These are phyloP conservation scores for Naematelia aurantialba DNA, from an alignment of 768 basidiomycete genomes.

Conservation along the genomic window DNA sequence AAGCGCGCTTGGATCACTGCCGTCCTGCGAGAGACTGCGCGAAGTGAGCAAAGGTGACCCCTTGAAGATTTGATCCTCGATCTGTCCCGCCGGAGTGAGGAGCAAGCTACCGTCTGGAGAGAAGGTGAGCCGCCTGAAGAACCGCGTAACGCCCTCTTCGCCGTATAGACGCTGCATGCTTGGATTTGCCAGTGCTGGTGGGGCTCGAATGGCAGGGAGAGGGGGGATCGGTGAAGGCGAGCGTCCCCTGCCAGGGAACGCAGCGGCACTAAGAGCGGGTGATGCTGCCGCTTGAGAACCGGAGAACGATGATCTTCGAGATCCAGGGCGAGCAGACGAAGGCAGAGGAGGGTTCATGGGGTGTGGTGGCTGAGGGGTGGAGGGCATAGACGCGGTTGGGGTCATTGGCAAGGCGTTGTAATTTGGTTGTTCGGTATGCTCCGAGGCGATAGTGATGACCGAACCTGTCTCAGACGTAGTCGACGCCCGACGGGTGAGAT, in stretches of 20 bases:
- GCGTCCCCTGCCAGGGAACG: constrained; percentile 37
- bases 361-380: constrained; percentile 33
- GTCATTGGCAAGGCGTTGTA: constrained; percentile 46
- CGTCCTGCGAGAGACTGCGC: constrained; percentile 15
- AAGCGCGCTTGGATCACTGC: background rate
- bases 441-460: constrained; percentile 57
- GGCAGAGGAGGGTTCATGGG: constrained; percentile 46
- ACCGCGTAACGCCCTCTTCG: constrained; percentile 90
- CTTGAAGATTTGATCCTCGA: constrained; percentile 77
- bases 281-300: constrained; percentile 46
- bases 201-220: constrained; percentile 81
- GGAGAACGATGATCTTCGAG: constrained; percentile 45
- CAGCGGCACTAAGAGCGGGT: constrained; percentile 27
- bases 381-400: constrained; percentile 41
- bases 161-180: constrained; percentile 78
- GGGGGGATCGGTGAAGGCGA: constrained; percentile 54
- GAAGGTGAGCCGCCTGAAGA: constrained; percentile 90
- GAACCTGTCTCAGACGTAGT: constrained; percentile 73
- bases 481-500: constrained; percentile 66
- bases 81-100: constrained; percentile 93
- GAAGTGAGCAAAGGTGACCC: constrained; percentile 36
- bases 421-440: constrained; percentile 57
- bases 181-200: constrained; percentile 51
- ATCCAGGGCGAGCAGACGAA: constrained; percentile 37
- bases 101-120: constrained; percentile 91